These are phyloP conservation scores for Monosporascus sp. DNA, from an alignment of 2,329 filamentous ascomycete genomes.

Conservation along the genomic window DNA sequence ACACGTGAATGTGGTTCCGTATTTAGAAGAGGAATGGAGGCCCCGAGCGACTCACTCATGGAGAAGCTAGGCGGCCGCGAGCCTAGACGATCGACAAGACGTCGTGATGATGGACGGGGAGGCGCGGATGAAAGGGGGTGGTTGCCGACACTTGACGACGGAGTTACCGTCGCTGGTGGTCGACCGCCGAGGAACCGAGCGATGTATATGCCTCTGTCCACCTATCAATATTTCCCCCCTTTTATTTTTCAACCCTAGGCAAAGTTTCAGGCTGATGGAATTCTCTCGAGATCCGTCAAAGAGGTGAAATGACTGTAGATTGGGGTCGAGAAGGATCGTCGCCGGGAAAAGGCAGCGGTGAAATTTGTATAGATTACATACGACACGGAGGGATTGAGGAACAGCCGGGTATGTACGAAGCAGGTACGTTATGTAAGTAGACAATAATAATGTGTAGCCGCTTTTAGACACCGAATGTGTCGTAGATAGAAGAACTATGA, in stretches of 20 bases:
- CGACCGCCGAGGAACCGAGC: neutral
- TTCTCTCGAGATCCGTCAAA: neutral
- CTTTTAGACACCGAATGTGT: neutral
- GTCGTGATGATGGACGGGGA: conserved; percentile 11
- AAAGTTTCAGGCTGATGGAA: neutral
- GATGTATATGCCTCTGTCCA: neutral
- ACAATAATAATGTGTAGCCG: neutral
- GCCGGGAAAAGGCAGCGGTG: neutral
- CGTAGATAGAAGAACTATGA: neutral
- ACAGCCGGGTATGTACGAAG: neutral
- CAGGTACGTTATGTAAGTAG: neutral
- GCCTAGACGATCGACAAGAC: conserved; percentile 25
- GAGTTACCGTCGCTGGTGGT: conserved; percentile 1
- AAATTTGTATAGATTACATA: neutral
- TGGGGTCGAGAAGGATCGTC: neutral
- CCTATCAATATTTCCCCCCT: neutral
- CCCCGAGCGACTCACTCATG: conserved; percentile 21
- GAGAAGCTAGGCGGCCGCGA: conserved; percentile 28
- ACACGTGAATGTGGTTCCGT: neutral
- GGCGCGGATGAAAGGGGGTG: conserved; percentile 9
- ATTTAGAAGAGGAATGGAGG: neutral
- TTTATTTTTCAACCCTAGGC: neutral
- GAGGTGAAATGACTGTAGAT: neutral
- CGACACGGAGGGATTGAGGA: neutral
- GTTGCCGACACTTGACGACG: conserved; percentile 15